Evolutionary conservation across 306 rosid genomes (phyloP).

Genomic region (Cucurbita maxima): DNA sequence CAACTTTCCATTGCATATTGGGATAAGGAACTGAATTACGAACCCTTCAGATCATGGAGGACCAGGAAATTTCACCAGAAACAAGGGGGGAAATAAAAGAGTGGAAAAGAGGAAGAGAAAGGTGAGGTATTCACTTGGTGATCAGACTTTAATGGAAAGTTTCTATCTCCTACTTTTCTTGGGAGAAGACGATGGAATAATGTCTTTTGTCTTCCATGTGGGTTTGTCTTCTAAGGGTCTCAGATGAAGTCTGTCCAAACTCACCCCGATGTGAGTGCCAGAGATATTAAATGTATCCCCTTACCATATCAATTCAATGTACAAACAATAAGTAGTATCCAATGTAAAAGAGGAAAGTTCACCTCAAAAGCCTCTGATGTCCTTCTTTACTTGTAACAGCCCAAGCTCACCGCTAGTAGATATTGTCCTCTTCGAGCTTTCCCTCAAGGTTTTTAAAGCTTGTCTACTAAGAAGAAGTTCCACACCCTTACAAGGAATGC

Average conservation of each 20-base stretch:
- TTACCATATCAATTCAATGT: not conserved
- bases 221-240: slow-evolving; percentile 5
- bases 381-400: not conserved
- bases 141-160: not conserved
- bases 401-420: too few relatives aligned
- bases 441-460: too few relatives aligned
- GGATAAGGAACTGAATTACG: not conserved
- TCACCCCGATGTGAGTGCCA: not conserved
- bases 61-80: not conserved
- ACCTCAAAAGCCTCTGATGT: not conserved
- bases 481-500: too few relatives aligned
- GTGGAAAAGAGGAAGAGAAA: not conserved
- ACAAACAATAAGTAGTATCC: not conserved
- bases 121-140: not conserved
- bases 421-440: too few relatives aligned
- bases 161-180: slow-evolving; percentile 1
- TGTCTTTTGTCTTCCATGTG: slow-evolving; percentile 22
- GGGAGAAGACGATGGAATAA: not conserved
- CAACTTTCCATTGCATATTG: not conserved
- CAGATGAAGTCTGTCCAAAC: not conserved
- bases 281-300: not conserved
- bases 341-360: not conserved
- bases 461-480: too few relatives aligned
- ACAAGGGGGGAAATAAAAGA: not conserved
- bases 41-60: not conserved